A percentile compares a stretch with the other conserved stretches of the same genome.
Evolutionary conservation across 129 eudicot genomes (phyloP).

Genomic region (Flaveria trinervia): DNA sequence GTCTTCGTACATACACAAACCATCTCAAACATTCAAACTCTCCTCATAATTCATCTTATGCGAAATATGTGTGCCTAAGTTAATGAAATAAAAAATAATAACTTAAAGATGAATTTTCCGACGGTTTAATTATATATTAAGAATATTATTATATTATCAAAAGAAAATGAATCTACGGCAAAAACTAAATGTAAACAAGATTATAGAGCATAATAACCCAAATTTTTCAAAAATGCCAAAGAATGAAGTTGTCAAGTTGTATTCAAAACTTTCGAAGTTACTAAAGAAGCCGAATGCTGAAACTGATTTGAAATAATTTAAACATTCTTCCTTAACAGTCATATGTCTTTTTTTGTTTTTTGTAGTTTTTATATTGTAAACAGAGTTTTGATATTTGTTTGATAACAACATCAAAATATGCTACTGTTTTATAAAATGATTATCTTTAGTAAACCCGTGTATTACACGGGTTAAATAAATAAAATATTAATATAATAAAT

Average conservation of each 20-base stretch:
- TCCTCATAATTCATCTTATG: no score
- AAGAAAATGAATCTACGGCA: background rate
- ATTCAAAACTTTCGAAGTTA: background rate
- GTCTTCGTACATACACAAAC: no score
- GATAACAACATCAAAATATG: no score
- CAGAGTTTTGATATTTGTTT: background rate
- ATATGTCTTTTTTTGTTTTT: background rate
- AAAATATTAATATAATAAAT: no score
- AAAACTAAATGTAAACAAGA: background rate
- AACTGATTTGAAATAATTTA: background rate
- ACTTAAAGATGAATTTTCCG: no score
- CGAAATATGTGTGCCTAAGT: no score
- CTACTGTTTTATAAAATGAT: no score
- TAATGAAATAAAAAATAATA: no score
- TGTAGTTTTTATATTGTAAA: background rate
- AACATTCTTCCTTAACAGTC: background rate
- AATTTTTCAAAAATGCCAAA: background rate
- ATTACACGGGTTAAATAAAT: no score
- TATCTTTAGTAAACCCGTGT: no score
- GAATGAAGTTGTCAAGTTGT: background rate
- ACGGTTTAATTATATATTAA: background rate
- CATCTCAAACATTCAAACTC: no score
- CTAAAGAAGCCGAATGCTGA: background rate
- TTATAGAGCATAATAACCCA: background rate
- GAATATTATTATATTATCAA: background rate